Evolutionary conservation across 2,329 filamentous ascomycete genomes (phyloP).

Genomic region (Fusarium verrucosum): DNA sequence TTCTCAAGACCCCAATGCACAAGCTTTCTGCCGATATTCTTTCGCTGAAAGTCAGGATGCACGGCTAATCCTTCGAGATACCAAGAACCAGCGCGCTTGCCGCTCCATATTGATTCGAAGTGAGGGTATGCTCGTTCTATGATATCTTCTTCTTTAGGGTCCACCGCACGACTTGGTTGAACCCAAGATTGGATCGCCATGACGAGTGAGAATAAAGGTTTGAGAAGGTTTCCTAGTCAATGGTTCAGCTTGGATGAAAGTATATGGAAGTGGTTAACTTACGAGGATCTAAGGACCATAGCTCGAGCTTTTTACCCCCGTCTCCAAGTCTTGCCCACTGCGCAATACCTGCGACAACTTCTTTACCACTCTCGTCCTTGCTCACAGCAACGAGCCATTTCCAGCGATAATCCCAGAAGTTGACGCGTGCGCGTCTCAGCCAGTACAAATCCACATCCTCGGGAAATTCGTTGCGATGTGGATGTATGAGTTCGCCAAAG

Average conservation of each 20-base stretch:
- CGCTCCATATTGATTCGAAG: slow-evolving; percentile 30
- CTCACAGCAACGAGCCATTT: slow-evolving; percentile 42
- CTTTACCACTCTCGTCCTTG: slow-evolving; percentile 20
- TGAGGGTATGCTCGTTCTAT: slow-evolving; percentile 26
- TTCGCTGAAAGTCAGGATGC: slow-evolving; percentile 51
- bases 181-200: slow-evolving; percentile 23
- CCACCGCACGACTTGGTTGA: slow-evolving; percentile 25
- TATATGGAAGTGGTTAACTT: background rate
- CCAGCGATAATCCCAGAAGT: slow-evolving; percentile 44
- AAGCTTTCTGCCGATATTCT: slow-evolving; percentile 50
- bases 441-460: slow-evolving; percentile 47
- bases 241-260: background rate
- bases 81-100: slow-evolving; percentile 43
- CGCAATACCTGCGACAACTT: slow-evolving; percentile 24
- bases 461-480: slow-evolving; percentile 46
- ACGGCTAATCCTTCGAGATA: slow-evolving; percentile 51
- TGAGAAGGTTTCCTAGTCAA: slow-evolving; percentile 31
- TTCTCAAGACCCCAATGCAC: slow-evolving; percentile 54
- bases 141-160: slow-evolving; percentile 21
- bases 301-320: slow-evolving; percentile 24
- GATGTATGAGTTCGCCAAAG: slow-evolving; percentile 49
- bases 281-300: slow-evolving; percentile 24
- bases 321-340: slow-evolving; percentile 35
- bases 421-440: slow-evolving; percentile 40
- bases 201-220: slow-evolving; percentile 15